These are phyloP conservation scores for Stephania japonica DNA, from an alignment of 164 flowering plant genomes.

Conservation along the genomic window DNA sequence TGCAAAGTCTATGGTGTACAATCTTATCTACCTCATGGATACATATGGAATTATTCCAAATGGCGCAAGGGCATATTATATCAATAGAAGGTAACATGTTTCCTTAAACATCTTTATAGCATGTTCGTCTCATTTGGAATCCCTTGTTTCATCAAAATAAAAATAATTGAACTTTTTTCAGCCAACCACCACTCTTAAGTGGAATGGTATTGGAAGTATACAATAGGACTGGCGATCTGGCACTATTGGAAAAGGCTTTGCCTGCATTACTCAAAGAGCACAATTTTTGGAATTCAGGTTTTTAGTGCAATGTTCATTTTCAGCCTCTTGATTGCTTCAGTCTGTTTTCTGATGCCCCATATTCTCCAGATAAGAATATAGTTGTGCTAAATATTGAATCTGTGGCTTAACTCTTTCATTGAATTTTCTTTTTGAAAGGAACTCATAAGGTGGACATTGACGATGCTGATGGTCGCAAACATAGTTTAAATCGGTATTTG, in stretches of 20 bases:
- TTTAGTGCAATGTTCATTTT: background rate
- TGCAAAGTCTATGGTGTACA: slow-evolving; percentile 70
- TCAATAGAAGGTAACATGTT: slow-evolving; percentile 63
- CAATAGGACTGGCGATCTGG: slow-evolving; percentile 29
- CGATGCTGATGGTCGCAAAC: slow-evolving; percentile 43
- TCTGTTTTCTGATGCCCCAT: background rate
- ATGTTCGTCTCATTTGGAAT: background rate
- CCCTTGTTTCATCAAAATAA: slow-evolving; percentile 5
- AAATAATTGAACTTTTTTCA: slow-evolving; percentile 23
- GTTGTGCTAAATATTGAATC: background rate
- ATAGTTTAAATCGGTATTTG: slow-evolving; percentile 62
- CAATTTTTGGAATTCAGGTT: slow-evolving; percentile 50
- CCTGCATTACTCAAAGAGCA: slow-evolving; percentile 45
- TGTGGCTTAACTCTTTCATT: background rate
- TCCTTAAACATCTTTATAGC: background rate
- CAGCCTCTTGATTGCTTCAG: background rate
- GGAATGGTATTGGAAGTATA: slow-evolving; percentile 44
- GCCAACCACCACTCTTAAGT: slow-evolving; percentile 54
- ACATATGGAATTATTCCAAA: slow-evolving; percentile 70
- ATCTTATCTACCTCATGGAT: slow-evolving; percentile 63
- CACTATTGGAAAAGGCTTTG: slow-evolving; percentile 30
- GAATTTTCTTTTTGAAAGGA: slow-evolving; percentile 29
- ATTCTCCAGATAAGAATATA: background rate
- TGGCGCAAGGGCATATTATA: slow-evolving; percentile 86
- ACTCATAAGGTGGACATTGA: slow-evolving; percentile 56